Evolutionary conservation across 305 asterid species (phyloP), one percentile per base, ranked within the genome.

Genomic region (Fraxinus platypoda): DNA sequence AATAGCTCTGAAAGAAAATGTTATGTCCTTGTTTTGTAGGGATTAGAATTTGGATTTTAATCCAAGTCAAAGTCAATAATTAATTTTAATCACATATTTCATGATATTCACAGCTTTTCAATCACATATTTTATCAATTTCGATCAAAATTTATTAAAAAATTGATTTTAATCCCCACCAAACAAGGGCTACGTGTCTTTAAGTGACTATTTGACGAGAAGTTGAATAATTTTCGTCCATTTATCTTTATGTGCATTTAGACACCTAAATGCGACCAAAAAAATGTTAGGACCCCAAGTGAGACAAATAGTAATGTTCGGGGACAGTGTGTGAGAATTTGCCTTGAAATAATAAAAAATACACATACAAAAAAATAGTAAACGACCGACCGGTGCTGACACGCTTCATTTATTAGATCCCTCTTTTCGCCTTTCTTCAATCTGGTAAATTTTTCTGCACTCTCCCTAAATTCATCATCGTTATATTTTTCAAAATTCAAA

Each of bases 381-480:
- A 25, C 37, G 74, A 28, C 74, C 21, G 37, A 68, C 21, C 21
- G 34, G 74, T 66, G 73, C 73, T 64, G 74, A 66, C 74, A 66
- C 74, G 8, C 74, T 66, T 26, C 74, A 11, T 66, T 66, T 66
- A 66, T 66, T 66, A 11, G 74, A 68, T 68, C 74, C 72, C 74
- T 68, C 74, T 26, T 68, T 4, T 68, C 37, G 37, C 73, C 1
- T 64, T 11, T 19, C 74, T 68, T 0, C 37, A 1, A 28, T 68
- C 74, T 68, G 74, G 74, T 68, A 68, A 26, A 2, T 28, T 12
- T 66, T 28, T 68, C 37, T 68, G 74, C 74, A 68, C 34, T 68
- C 35, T 26, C 0, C 15, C 0, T 12, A 68, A 26, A 66, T 12
- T 68, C 21, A 26, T 28, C 37, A 26, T 12, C 0, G 6, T 68